phyloP scores from a whole-genome alignment of 495 filamentous ascomycete genomes.

The Acidomyces sp. region DNA sequence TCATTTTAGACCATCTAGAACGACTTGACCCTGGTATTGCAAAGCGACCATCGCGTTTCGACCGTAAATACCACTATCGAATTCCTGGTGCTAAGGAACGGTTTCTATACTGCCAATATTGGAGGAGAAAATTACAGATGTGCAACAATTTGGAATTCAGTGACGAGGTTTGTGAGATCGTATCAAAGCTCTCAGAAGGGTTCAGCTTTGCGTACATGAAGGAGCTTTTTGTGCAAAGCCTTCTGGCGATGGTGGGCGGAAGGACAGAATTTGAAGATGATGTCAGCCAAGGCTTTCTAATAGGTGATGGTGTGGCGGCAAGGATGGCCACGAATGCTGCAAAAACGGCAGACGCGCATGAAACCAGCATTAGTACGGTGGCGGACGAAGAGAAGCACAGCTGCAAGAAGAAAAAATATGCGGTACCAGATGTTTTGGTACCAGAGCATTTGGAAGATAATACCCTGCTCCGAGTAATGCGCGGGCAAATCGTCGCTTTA shows the following conservation, averaged over 20 bases:
- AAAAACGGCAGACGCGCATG: conserved; percentile 3
- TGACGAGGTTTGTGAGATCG: conserved; percentile 16
- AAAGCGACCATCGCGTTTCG: conserved; percentile 29
- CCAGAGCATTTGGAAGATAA: conserved; percentile 22
- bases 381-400: conserved; percentile 9
- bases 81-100: conserved; percentile 23
- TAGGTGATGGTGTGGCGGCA: conserved; percentile 2
- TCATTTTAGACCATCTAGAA: conserved; percentile 30
- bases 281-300: conserved; percentile 1
- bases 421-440: conserved; percentile 18
- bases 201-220: conserved; percentile 24
- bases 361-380: background rate
- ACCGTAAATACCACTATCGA: conserved; percentile 29
- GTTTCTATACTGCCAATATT: conserved; percentile 26
- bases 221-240: conserved; percentile 22
- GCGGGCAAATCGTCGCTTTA: conserved; percentile 20
- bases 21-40: conserved; percentile 26
- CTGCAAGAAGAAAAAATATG: background rate
- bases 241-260: conserved; percentile 19
- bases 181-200: conserved; percentile 18
- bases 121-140: conserved; percentile 24
- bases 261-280: conserved; percentile 15
- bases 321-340: conserved; percentile 2
- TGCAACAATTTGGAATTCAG: conserved; percentile 19
- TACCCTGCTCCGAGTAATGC: conserved; percentile 18